These are phyloP conservation scores for Leucosporidium scottii DNA, from an alignment of 768 basidiomycete species.

Conservation along the genomic window DNA sequence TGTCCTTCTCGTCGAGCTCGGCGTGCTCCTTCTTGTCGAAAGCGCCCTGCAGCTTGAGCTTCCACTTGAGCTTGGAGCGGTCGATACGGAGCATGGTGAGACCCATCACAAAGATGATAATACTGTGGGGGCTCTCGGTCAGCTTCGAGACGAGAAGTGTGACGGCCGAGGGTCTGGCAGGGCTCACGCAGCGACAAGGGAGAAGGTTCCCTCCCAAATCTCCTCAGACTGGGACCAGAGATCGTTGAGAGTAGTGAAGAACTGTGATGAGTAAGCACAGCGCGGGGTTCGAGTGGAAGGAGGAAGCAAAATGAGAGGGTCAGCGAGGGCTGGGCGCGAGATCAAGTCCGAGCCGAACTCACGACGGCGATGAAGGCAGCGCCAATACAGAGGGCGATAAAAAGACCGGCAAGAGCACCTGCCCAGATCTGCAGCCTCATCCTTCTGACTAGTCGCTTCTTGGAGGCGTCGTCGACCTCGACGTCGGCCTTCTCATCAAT, in stretches of 20 bases:
- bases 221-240: constrained; percentile 79
- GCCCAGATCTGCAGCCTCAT: constrained; percentile 48
- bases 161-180: too few relatives aligned
- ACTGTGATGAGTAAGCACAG: constrained; percentile 44
- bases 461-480: constrained; percentile 11
- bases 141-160: not conserved
- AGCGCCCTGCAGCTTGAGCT: constrained; percentile 72
- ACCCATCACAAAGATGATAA: constrained; percentile 60
- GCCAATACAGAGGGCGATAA: constrained; percentile 73
- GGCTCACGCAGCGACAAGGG: constrained; percentile 37
- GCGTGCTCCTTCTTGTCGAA: constrained; percentile 48
- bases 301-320: too few relatives aligned
- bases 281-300: not conserved
- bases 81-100: constrained; percentile 93
- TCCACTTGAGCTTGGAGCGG: constrained; percentile 87
- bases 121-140: not conserved
- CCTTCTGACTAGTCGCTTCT: constrained; percentile 51
- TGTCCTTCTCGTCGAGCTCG: constrained; percentile 29
- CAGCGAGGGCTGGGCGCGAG: too few relatives aligned
- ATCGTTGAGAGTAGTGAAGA: constrained; percentile 83
- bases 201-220: constrained; percentile 78
- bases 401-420: constrained; percentile 57
- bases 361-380: constrained; percentile 79
- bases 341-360: constrained; percentile 5
- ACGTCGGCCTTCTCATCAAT: not conserved